These are phyloP conservation scores for Wickerhamomyces chambardii DNA, from an alignment of 805 yeast genomes.

Conservation along the genomic window DNA sequence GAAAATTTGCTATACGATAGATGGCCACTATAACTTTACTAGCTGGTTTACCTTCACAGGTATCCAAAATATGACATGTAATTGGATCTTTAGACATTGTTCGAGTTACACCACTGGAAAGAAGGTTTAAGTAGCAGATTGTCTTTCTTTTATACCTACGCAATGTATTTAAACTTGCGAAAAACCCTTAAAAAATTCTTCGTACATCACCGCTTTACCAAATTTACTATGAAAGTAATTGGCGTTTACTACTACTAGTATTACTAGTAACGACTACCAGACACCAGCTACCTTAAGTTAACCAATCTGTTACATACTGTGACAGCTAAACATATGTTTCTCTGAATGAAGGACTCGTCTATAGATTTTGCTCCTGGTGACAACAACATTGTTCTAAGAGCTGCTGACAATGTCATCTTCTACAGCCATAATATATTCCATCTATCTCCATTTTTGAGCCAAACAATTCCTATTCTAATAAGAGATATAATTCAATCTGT, in stretches of 20 bases:
- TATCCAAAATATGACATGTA: slow-evolving; percentile 87
- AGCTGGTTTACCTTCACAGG: slow-evolving; percentile 81
- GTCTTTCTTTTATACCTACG: too few relatives aligned
- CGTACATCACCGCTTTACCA: too few relatives aligned
- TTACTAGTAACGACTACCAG: too few relatives aligned
- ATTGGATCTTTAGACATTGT: slow-evolving; percentile 34
- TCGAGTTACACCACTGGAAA: too few relatives aligned
- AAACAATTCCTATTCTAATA: slow-evolving; percentile 21
- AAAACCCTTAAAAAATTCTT: too few relatives aligned
- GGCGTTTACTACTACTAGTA: too few relatives aligned
- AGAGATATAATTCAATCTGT: slow-evolving; percentile 18
- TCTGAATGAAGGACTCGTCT: background rate
- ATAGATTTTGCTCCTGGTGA: slow-evolving; percentile 18
- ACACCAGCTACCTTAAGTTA: too few relatives aligned
- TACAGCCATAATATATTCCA: slow-evolving; percentile 27
- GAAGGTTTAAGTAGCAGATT: too few relatives aligned
- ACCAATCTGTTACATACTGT: too few relatives aligned
- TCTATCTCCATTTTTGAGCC: slow-evolving; percentile 18
- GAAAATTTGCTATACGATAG: slow-evolving; percentile 21
- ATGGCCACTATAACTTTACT: slow-evolving; percentile 61
- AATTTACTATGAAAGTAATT: too few relatives aligned
- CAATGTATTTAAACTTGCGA: too few relatives aligned
- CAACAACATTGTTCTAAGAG: slow-evolving; percentile 15
- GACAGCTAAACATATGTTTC: too few relatives aligned
- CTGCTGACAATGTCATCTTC: slow-evolving; percentile 18